These are phyloP conservation scores for Kodamaea nitidulidarum DNA, from an alignment of 805 yeast genomes.

Conservation along the genomic window DNA sequence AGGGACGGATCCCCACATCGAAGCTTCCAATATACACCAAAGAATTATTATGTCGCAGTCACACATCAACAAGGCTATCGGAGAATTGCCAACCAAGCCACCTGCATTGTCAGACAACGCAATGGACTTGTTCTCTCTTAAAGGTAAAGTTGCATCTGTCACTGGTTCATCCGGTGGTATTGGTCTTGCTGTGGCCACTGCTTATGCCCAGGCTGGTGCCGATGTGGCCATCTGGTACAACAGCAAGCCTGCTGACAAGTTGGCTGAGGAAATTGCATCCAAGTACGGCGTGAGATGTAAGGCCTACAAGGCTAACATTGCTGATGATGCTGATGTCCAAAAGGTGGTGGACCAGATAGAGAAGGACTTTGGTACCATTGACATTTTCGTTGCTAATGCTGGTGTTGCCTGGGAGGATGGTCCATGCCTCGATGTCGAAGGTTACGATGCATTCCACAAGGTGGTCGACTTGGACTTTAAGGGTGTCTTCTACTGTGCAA, in stretches of 20 bases:
- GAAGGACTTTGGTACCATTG: slow-evolving; percentile 73
- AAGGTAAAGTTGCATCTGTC: slow-evolving; percentile 77
- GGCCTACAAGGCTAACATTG: slow-evolving; percentile 62
- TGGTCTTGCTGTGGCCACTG: slow-evolving; percentile 78
- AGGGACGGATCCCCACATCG: neutral
- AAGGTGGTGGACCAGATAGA: slow-evolving; percentile 47
- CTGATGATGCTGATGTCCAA: slow-evolving; percentile 48
- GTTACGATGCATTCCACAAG: slow-evolving; percentile 32
- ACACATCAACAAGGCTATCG: slow-evolving; percentile 4
- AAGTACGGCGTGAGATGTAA: slow-evolving; percentile 58
- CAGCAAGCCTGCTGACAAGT: slow-evolving; percentile 58
- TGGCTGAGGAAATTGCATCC: slow-evolving; percentile 49
- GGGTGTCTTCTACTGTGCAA: slow-evolving; percentile 43
- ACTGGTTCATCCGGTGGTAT: slow-evolving; percentile 88
- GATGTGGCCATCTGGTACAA: slow-evolving; percentile 65
- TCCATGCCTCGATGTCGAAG: slow-evolving; percentile 37
- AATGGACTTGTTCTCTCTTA: slow-evolving; percentile 68
- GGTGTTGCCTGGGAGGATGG: slow-evolving; percentile 55
- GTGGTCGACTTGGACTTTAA: slow-evolving; percentile 39
- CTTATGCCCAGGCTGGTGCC: slow-evolving; percentile 84
- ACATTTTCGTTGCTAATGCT: slow-evolving; percentile 84
- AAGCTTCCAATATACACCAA: neutral
- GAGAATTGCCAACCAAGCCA: slow-evolving; percentile 40
- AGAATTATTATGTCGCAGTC: slow-evolving; percentile 4
- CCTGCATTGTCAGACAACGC: slow-evolving; percentile 51